Percentiles rank a stretch among this genome's conserved stretches.
phyloP scores from a whole-genome alignment of 2,329 filamentous ascomycete genomes.

The Epicoccum nigrum region DNA sequence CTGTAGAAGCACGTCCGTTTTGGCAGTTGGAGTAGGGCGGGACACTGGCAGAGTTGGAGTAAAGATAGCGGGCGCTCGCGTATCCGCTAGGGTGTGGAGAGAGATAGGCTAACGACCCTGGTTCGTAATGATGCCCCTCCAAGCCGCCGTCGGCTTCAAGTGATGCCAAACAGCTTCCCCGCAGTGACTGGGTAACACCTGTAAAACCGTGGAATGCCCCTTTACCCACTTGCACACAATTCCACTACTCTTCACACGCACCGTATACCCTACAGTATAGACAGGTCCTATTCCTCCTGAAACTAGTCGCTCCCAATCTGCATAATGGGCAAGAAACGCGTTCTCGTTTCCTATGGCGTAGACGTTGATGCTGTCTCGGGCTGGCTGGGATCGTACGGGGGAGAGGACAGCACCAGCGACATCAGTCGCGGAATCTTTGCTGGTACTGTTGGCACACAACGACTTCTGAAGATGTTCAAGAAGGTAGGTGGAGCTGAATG shows the following conservation, averaged over 20 bases:
- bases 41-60: conserved; percentile 1
- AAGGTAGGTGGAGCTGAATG: conserved; percentile 47
- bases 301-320: neutral
- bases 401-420: conserved; percentile 73
- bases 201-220: conserved; percentile 10
- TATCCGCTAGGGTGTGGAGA: neutral
- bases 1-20: conserved; percentile 1
- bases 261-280: neutral
- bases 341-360: conserved; percentile 69
- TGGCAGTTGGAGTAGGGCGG: conserved; percentile 1
- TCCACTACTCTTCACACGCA: neutral
- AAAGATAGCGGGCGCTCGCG: conserved; percentile 1
- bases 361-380: conserved; percentile 72
- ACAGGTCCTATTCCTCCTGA: neutral
- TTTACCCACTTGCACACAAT: neutral
- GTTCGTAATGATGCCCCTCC: conserved; percentile 9
- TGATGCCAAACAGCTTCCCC: conserved; percentile 19
- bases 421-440: conserved; percentile 73
- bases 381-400: conserved; percentile 76
- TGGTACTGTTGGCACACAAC: conserved; percentile 69
- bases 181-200: conserved; percentile 11
- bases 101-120: neutral
- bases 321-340: conserved; percentile 56
- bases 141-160: conserved; percentile 15
- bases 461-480: conserved; percentile 72